A percentile compares a stretch with the other conserved stretches of the same genome.
These are phyloP conservation scores for Acorus gramineus DNA, from an alignment of 106 monocot genomes.

Conservation along the genomic window DNA sequence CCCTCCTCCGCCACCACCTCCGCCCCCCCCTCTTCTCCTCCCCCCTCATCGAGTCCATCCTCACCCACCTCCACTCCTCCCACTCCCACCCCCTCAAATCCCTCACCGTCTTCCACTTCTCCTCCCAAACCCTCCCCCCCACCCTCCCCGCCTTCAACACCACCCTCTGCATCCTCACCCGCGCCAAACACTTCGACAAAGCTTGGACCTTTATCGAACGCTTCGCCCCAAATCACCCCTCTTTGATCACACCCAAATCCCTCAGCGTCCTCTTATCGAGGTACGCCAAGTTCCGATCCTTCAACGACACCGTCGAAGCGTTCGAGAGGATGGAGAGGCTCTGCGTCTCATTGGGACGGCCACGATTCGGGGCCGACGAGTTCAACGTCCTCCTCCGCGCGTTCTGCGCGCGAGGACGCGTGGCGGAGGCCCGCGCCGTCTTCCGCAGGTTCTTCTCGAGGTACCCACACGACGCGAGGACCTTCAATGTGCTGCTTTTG, in stretches of 20 bases:
- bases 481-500: constrained; percentile 62
- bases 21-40: too few relatives aligned
- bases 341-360: constrained; percentile 16
- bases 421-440: constrained; percentile 55
- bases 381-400: constrained; percentile 63
- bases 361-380: constrained; percentile 37
- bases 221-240: constrained; percentile 3
- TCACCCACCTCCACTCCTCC: constrained; percentile 12
- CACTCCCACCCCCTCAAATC: constrained; percentile 6
- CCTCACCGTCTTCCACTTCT: constrained; percentile 6
- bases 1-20: too few relatives aligned
- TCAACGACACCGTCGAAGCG: constrained; percentile 36
- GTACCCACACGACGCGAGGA: constrained; percentile 33
- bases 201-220: constrained; percentile 12
- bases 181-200: constrained; percentile 17
- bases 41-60: too few relatives aligned
- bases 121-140: not conserved
- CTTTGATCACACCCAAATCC: constrained; percentile 22
- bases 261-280: constrained; percentile 34
- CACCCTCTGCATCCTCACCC: constrained; percentile 15
- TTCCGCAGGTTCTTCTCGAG: constrained; percentile 37
- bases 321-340: constrained; percentile 34
- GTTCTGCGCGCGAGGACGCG: constrained; percentile 40
- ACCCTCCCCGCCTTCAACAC: constrained; percentile 3
- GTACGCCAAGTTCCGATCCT: constrained; percentile 39